Base-by-base conservation (phyloP, 306 rosid genomes). In the Astragalus glycyphyllos region DNA sequence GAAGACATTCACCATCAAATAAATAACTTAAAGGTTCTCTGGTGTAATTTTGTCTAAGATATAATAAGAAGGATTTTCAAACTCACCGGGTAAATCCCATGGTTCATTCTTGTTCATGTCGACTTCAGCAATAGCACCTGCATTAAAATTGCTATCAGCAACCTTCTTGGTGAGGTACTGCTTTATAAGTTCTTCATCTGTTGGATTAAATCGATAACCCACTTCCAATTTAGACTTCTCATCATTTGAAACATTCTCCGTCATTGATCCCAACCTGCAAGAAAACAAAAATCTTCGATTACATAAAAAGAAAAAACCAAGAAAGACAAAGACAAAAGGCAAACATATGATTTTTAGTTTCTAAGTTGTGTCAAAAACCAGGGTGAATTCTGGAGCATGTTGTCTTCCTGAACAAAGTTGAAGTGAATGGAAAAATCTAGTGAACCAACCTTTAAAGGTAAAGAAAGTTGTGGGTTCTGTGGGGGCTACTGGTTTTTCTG, bases 61-160 rank as follows among this genome's bases (percentile, higher is more conserved):
- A 20, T 23, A n/a, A 37, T 11, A 14, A 32, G 17, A 34, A 47
- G 9, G 0, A 48, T 3, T n/a, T n/a, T n/a, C 10, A 34, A 6
- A 81, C 84, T 79, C 78, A 89, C 98, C 68, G 15, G 96, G 96
- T 80, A 92, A 88, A 55, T 89, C 95, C 96, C 96, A 89, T 12
- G 98, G 98, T 78, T 92, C 98, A 29, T 84, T 78, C 82, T 86
- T 90, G 77, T 92, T 89, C 58, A 92, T 58, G 78, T 92, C 96
- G 12, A 73, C 92, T 71, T 92, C 98, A 1, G 82, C 87, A 15
- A 92, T 82, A 0, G 96, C 96, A 45, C 8, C 46, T 38, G 91
- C 74, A 3, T 41, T 78, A 86, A 92, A 92, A 26, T 31, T 16
- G 11, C 35, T 50, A 80, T 87, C 70, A n/a, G 71, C 57, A 66